These are phyloP conservation scores for Microthlaspi erraticum DNA, from an alignment of 345 rosid genomes.

Conservation along the genomic window DNA sequence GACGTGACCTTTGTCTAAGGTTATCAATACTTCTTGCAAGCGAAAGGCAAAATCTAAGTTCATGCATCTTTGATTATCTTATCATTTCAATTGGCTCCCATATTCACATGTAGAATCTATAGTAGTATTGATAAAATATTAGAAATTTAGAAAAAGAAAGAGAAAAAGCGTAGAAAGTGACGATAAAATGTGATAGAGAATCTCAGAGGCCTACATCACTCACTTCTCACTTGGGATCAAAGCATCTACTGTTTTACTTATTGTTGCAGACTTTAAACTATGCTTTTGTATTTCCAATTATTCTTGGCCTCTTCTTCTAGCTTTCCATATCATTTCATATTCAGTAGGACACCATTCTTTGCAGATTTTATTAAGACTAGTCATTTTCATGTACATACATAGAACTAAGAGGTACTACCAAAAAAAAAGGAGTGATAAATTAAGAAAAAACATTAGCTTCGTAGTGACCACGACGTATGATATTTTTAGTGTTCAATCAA, in stretches of 20 bases:
- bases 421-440: slow-evolving; percentile 33
- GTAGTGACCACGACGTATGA: slow-evolving; percentile 30
- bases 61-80: slow-evolving; percentile 9
- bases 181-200: slow-evolving; percentile 27
- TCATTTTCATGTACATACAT: slow-evolving; percentile 33
- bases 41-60: slow-evolving; percentile 12
- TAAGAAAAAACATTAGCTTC: slow-evolving; percentile 27
- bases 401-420: background rate
- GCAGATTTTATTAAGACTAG: slow-evolving; percentile 34
- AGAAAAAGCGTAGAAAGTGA: slow-evolving; percentile 23
- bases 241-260: slow-evolving; percentile 38
- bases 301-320: slow-evolving; percentile 41
- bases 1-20: slow-evolving; percentile 5
- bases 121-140: background rate
- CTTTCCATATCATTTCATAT: slow-evolving; percentile 26
- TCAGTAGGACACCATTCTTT: slow-evolving; percentile 34
- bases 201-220: slow-evolving; percentile 36
- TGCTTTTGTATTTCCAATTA: slow-evolving; percentile 39
- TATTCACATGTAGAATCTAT: background rate
- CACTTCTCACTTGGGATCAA: slow-evolving; percentile 34
- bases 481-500: slow-evolving; percentile 6
- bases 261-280: slow-evolving; percentile 29
- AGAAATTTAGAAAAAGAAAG: background rate
- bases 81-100: background rate
- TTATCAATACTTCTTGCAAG: slow-evolving; percentile 1